phyloP scores from a whole-genome alignment of 306 rosid species.

The Argentina anserina region DNA sequence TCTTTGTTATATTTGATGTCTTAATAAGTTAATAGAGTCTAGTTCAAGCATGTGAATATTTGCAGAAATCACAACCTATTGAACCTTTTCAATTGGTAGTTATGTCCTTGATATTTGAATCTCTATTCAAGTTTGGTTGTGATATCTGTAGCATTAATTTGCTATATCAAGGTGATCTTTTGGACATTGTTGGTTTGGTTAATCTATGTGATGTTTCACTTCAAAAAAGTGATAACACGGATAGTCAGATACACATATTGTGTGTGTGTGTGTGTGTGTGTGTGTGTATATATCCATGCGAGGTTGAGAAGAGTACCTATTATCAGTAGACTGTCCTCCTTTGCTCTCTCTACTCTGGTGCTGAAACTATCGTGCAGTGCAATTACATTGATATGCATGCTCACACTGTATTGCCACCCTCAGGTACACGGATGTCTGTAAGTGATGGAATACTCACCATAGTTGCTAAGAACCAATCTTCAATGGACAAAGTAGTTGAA shows the following conservation, averaged over 20 bases:
- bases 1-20: not conserved
- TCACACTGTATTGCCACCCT: conserved; percentile 15
- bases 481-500: conserved; percentile 75
- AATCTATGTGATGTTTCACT: not conserved
- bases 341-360: not conserved
- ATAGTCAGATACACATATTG: not conserved
- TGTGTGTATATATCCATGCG: not conserved
- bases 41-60: not conserved
- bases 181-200: not conserved
- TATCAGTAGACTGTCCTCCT: not conserved
- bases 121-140: not conserved
- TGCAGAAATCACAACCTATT: not conserved
- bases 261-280: too few species aligned
- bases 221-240: not conserved
- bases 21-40: not conserved
- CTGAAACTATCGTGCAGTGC: not conserved
- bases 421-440: conserved; percentile 87
- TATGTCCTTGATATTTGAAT: not conserved
- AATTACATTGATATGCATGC: conserved; percentile 14
- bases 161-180: not conserved
- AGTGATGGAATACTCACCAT: conserved; percentile 88
- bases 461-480: conserved; percentile 71
- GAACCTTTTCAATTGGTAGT: not conserved
- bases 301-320: not conserved
- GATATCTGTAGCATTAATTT: not conserved